Base-by-base conservation (phyloP, 2,329 filamentous ascomycete species). In the Fusarium poae region DNA sequence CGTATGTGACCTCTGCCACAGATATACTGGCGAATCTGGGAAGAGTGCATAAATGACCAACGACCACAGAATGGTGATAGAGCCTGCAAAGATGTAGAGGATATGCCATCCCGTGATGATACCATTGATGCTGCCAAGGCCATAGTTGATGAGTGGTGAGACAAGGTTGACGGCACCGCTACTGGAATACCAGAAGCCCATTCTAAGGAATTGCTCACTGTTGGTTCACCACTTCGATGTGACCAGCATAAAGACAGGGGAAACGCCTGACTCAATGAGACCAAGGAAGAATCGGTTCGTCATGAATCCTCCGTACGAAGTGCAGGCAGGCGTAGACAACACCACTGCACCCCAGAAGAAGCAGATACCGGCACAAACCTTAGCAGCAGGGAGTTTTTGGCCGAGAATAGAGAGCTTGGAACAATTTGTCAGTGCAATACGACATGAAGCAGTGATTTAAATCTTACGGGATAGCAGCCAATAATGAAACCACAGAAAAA, bases 151-250 rank as follows among this genome's bases (percentile, higher is more conserved):
- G 8, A 55, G 40, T 9, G 21, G 52, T 9, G 52, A 51, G 12
- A 51, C 4, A 7, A 40, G 48, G n/a, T 39, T 39, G 5, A 29
- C 34, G 0, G 34, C 48, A 39, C 34, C 35, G 13, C 48, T 29
- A n/a, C 48, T 39, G 4, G 35, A 51, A 4, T 51, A 51, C 34
- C 18, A 51, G 12, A 37, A 51, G n/a, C 52, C 32, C 13, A 37
- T 35, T 21, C 30, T 21, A 8, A 37, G 27, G 1, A 35, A n/a
- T 11, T 55, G 32, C 18, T 55, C 52, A 3, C 12, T 13, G 16
- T 55, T 45, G 12, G 42, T 55, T 9, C 46, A 55, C 52, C 52
- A 55, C 12, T 35, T 34, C 6, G 25, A 39, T 6, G 20, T 39
- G 11, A 55, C 30, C 9, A 55, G n/a, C 42, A 46, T 55, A 9